These are phyloP conservation scores for Chalaropsis ovoidea DNA, from an alignment of 2,329 filamentous ascomycete genomes.

Conservation along the genomic window DNA sequence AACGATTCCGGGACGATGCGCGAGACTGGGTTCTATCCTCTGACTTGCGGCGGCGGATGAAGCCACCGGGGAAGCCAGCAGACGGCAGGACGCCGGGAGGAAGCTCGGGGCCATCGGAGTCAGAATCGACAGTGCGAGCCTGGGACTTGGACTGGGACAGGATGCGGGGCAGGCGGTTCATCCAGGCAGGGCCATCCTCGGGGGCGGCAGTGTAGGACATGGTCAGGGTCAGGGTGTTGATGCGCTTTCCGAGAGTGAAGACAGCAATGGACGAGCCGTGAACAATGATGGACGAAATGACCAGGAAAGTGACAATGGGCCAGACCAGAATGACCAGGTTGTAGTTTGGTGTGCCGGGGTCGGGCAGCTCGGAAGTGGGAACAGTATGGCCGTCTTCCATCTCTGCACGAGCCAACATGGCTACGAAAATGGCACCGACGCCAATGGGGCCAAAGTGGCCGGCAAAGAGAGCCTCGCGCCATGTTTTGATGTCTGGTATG, in stretches of 20 bases:
- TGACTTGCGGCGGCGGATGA: conserved; percentile 55
- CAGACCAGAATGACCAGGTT: conserved; percentile 77
- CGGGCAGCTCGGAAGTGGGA: conserved; percentile 55
- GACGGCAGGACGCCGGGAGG: conserved; percentile 64
- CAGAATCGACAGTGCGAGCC: conserved; percentile 76
- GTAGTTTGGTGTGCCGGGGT: conserved; percentile 47
- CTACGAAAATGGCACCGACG: conserved; percentile 90
- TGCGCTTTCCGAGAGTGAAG: conserved; percentile 93
- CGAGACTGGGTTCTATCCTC: conserved; percentile 23
- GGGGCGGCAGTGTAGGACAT: conserved; percentile 90
- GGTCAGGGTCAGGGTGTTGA: conserved; percentile 90
- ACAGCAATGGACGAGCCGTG: conserved; percentile 98
- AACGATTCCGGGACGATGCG: conserved; percentile 19
- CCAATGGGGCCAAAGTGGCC: conserved; percentile 97
- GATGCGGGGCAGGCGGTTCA: conserved; percentile 75
- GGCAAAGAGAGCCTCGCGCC: conserved; percentile 92
- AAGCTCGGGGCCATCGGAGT: conserved; percentile 49
- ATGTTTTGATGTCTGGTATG: conserved; percentile 95
- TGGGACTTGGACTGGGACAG: conserved; percentile 63
- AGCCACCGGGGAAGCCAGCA: conserved; percentile 60
- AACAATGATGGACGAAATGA: conserved; percentile 86
- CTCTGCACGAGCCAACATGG: conserved; percentile 86
- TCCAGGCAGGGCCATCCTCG: conserved; percentile 85
- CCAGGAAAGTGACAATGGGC: conserved; percentile 90
- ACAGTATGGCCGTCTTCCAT: conserved; percentile 67